Percentiles rank a stretch among this genome's conserved stretches.
phyloP scores from a whole-genome alignment of 2,329 filamentous ascomycete genomes.

The Sporothrix curviconia region DNA sequence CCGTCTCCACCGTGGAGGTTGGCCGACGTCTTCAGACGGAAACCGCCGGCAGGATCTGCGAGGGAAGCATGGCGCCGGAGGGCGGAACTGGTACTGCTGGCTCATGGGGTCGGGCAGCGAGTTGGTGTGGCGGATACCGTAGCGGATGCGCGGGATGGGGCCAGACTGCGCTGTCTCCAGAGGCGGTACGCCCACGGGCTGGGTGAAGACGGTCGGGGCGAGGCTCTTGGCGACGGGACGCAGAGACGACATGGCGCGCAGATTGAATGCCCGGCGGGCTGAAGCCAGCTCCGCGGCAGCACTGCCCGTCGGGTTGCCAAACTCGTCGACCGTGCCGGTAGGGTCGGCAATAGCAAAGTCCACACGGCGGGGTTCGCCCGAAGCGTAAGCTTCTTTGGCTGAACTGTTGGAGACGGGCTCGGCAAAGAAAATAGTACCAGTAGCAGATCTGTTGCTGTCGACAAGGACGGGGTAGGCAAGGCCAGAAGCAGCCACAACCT shows the following conservation, averaged over 20 bases:
- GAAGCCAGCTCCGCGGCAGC: conserved; percentile 28
- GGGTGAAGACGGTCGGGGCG: conserved; percentile 63
- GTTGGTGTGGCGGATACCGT: conserved; percentile 65
- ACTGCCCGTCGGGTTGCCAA: conserved; percentile 2
- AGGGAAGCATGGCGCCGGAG: conserved; percentile 44
- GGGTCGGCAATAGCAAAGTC: conserved; percentile 34
- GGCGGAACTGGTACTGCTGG: conserved; percentile 35
- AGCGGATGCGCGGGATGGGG: conserved; percentile 50
- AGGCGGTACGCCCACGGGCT: conserved; percentile 30
- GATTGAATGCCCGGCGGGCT: conserved; percentile 43
- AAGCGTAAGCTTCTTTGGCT: neutral
- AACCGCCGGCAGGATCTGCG: conserved; percentile 33
- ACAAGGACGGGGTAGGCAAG: too few relatives aligned
- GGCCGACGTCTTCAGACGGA: neutral
- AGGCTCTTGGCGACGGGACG: conserved; percentile 59
- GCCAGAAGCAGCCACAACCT: neutral
- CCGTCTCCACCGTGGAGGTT: neutral
- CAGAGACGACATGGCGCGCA: conserved; percentile 57
- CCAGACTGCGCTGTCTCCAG: conserved; percentile 31
- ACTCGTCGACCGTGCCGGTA: conserved; percentile 3
- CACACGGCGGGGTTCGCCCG: conserved; percentile 32
- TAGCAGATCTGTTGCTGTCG: too few relatives aligned
- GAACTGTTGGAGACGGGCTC: neutral
- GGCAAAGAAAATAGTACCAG: neutral
- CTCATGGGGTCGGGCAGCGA: conserved; percentile 66